These are phyloP conservation scores for Penicillium arizonense DNA, from an alignment of 495 filamentous ascomycete species.

Conservation along the genomic window DNA sequence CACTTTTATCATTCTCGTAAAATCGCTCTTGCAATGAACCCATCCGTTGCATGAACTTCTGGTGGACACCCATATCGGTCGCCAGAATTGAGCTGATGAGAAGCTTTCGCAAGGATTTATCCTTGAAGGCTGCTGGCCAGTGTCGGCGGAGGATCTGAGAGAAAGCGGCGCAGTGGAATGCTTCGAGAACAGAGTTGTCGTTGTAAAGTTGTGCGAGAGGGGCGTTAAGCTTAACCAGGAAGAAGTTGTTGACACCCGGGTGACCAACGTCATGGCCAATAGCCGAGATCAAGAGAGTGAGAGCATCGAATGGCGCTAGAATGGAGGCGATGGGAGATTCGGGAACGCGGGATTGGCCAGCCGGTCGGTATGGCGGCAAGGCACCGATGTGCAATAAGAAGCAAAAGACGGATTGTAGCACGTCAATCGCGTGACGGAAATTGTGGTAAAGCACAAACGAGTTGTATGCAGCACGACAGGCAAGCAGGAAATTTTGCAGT, in stretches of 20 bases:
- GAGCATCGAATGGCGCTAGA: constrained; percentile 78
- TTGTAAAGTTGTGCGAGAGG: constrained; percentile 98
- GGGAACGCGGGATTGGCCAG: constrained; percentile 16
- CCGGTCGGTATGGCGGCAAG: constrained; percentile 61
- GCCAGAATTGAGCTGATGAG: constrained; percentile 96
- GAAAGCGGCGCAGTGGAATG: constrained; percentile 96
- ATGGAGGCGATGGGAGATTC: constrained; percentile 68
- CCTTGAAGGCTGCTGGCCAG: constrained; percentile 80
- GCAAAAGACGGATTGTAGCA: constrained; percentile 89
- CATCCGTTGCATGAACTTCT: constrained; percentile 89
- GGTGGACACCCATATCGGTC: constrained; percentile 96
- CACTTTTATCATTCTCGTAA: constrained; percentile 54
- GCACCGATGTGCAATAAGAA: constrained; percentile 83
- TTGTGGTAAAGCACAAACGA: constrained; percentile 98
- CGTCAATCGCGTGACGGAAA: constrained; percentile 95
- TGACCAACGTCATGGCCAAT: constrained; percentile 98
- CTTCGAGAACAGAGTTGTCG: constrained; percentile 93
- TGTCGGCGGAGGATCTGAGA: constrained; percentile 92
- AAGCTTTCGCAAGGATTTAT: constrained; percentile 73
- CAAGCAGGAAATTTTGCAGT: constrained; percentile 75
- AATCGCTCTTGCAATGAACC: constrained; percentile 74
- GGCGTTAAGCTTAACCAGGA: constrained; percentile 87
- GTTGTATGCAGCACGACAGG: constrained; percentile 86
- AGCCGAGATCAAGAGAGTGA: constrained; percentile 87
- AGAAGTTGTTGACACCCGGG: constrained; percentile 97